Conservation (phyloP, 2,329 filamentous ascomycete species). For the Fusarium cyanostomum region DNA sequence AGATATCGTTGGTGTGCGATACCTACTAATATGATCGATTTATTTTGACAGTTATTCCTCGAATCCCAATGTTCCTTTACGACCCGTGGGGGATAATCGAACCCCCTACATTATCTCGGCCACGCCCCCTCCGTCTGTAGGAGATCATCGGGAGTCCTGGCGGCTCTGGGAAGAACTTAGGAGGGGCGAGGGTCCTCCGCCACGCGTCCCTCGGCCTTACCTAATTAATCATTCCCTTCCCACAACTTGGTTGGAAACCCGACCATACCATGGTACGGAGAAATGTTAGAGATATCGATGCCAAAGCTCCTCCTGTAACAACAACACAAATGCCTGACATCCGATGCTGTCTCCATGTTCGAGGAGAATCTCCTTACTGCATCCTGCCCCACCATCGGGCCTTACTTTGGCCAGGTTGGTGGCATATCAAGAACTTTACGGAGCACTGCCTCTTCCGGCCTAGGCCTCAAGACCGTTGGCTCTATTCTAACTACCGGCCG, state of each 20-base stretch:
- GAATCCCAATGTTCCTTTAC: not conserved
- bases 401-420: slow-evolving; percentile 6
- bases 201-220: slow-evolving; percentile 38
- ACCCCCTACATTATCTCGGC: slow-evolving; percentile 9
- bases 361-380: not conserved
- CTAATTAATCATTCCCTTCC: slow-evolving; percentile 16
- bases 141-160: slow-evolving; percentile 9
- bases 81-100: slow-evolving; percentile 11
- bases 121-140: slow-evolving; percentile 21
- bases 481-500: slow-evolving; percentile 31
- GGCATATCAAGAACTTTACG: slow-evolving; percentile 11
- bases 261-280: slow-evolving; percentile 9
- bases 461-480: slow-evolving; percentile 20
- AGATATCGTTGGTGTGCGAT: not conserved
- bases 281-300: slow-evolving; percentile 15
- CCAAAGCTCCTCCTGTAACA: slow-evolving; percentile 25
- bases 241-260: not conserved
- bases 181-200: slow-evolving; percentile 31
- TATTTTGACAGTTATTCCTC: not conserved
- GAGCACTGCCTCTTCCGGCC: slow-evolving; percentile 23
- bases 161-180: not conserved
- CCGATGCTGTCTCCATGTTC: not conserved
- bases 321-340: slow-evolving; percentile 14
- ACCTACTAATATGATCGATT: not conserved
- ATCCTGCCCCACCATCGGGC: slow-evolving; percentile 19